Percentiles rank a stretch among this genome's conserved stretches.
Evolutionary conservation across 768 basidiomycete species (phyloP).

Genomic region (Sistotremastrum niveocremeum): DNA sequence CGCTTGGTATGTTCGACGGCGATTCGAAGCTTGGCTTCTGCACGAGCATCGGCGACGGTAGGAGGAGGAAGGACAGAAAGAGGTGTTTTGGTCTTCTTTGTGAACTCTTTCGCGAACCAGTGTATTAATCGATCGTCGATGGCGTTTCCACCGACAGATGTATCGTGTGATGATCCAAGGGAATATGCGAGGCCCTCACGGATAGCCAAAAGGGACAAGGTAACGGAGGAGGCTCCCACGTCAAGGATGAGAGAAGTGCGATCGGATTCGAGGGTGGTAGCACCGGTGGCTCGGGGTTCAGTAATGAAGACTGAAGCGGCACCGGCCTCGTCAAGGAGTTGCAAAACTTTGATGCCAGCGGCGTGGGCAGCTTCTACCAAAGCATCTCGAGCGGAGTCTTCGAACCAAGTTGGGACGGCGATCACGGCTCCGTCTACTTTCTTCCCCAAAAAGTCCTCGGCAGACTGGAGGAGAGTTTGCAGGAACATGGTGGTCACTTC

Average conservation of each 20-base stretch:
- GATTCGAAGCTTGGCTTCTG: slow-evolving; percentile 85
- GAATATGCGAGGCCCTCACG: slow-evolving; percentile 62
- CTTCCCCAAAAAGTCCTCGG: slow-evolving; percentile 81
- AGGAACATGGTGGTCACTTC: slow-evolving; percentile 84
- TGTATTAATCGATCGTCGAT: slow-evolving; percentile 77
- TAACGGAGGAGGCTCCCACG: slow-evolving; percentile 62
- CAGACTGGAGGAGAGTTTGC: slow-evolving; percentile 68
- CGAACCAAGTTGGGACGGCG: slow-evolving; percentile 67
- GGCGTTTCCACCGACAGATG: slow-evolving; percentile 46
- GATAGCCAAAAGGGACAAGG: slow-evolving; percentile 55
- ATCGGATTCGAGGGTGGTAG: slow-evolving; percentile 37
- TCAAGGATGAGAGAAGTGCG: slow-evolving; percentile 74
- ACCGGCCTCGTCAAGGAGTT: slow-evolving; percentile 78
- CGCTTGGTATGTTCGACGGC: slow-evolving; percentile 93
- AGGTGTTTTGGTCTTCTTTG: slow-evolving; percentile 81
- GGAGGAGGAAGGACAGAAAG: slow-evolving; percentile 51
- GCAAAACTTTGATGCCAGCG: slow-evolving; percentile 74
- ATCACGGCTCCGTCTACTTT: slow-evolving; percentile 72
- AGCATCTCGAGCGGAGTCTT: slow-evolving; percentile 50
- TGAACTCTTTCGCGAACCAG: slow-evolving; percentile 91
- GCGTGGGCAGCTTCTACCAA: slow-evolving; percentile 60
- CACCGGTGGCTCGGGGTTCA: slow-evolving; percentile 25
- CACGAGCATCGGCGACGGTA: slow-evolving; percentile 55
- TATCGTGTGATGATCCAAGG: slow-evolving; percentile 28
- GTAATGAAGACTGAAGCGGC: slow-evolving; percentile 39